A percentile compares a stretch with the other conserved stretches of the same genome.
phyloP scores from a whole-genome alignment of 2,329 filamentous ascomycete genomes.

The Lecanoromycetidae sp. region DNA sequence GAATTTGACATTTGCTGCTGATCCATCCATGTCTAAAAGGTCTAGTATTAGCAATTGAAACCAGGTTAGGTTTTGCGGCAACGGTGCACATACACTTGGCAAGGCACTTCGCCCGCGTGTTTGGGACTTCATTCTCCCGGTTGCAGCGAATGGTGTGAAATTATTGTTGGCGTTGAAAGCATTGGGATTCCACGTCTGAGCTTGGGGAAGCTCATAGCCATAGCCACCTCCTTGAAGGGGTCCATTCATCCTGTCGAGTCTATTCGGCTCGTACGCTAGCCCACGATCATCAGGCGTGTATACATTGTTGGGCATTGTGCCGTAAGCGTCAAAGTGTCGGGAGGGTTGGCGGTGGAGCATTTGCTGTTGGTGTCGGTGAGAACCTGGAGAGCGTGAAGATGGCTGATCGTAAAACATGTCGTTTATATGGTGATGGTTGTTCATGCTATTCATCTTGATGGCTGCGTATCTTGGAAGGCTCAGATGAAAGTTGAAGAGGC shows the following conservation, averaged over 20 bases:
- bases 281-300: constrained; percentile 59
- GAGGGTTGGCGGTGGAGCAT: constrained; percentile 59
- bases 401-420: constrained; percentile 66
- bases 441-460: constrained; percentile 11
- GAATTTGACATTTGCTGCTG: constrained; percentile 35
- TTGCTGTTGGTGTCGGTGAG: constrained; percentile 53
- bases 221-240: constrained; percentile 48
- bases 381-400: constrained; percentile 60
- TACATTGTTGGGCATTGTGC: constrained; percentile 53
- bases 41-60: neutral
- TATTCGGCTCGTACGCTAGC: constrained; percentile 43
- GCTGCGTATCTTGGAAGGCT: neutral
- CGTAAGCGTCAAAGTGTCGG: constrained; percentile 64
- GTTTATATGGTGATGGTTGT: constrained; percentile 39
- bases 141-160: constrained; percentile 42
- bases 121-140: constrained; percentile 42
- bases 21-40: constrained; percentile 50
- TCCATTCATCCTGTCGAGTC: constrained; percentile 46
- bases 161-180: constrained; percentile 55
- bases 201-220: constrained; percentile 52
- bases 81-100: constrained; percentile 52
- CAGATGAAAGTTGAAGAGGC: constrained; percentile 1
- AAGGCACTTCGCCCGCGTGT: constrained; percentile 47
- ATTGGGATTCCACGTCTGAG: constrained; percentile 61
- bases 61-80: neutral